phyloP scores from a whole-genome alignment of 2,329 filamentous ascomycete genomes.

The Tympanopsis confertula region DNA sequence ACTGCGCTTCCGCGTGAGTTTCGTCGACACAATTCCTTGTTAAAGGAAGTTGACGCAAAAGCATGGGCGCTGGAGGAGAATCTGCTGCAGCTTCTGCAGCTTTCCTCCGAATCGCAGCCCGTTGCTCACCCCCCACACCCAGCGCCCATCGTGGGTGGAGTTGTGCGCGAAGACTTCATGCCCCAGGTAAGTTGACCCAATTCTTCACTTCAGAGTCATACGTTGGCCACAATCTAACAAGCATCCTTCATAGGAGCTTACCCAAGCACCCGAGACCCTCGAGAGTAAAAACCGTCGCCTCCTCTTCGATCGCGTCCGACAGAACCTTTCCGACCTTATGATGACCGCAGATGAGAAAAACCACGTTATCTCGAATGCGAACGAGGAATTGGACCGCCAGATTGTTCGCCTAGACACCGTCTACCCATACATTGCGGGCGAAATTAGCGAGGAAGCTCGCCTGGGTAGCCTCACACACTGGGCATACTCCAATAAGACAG shows the following conservation, averaged over 20 bases:
- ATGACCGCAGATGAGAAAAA: constrained; percentile 56
- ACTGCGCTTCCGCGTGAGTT: constrained; percentile 53
- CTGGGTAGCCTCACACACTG: constrained; percentile 55
- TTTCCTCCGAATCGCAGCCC: constrained; percentile 17
- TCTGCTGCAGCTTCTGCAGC: constrained; percentile 35
- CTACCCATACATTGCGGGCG: constrained; percentile 44
- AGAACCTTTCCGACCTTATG: constrained; percentile 41
- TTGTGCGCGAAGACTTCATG: constrained; percentile 18
- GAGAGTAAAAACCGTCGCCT: constrained; percentile 20
- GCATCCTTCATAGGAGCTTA: background rate
- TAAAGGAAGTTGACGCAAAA: constrained; percentile 60
- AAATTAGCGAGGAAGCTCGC: constrained; percentile 54
- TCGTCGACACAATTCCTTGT: constrained; percentile 50
- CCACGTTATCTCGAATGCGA: constrained; percentile 53
- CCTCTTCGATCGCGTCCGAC: constrained; percentile 41
- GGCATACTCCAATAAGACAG: constrained; percentile 46
- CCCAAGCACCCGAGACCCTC: background rate
- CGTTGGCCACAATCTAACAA: too few species aligned
- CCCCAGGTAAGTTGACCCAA: constrained; percentile 12
- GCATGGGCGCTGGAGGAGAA: constrained; percentile 47
- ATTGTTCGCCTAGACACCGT: constrained; percentile 45
- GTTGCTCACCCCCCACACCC: constrained; percentile 18
- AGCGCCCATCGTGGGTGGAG: constrained; percentile 19
- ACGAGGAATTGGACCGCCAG: constrained; percentile 46
- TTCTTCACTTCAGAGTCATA: too few species aligned